Percentiles rank a stretch among this genome's conserved stretches.
phyloP scores from a whole-genome alignment of 2,329 filamentous ascomycete species.

The Monilinia polystroma region DNA sequence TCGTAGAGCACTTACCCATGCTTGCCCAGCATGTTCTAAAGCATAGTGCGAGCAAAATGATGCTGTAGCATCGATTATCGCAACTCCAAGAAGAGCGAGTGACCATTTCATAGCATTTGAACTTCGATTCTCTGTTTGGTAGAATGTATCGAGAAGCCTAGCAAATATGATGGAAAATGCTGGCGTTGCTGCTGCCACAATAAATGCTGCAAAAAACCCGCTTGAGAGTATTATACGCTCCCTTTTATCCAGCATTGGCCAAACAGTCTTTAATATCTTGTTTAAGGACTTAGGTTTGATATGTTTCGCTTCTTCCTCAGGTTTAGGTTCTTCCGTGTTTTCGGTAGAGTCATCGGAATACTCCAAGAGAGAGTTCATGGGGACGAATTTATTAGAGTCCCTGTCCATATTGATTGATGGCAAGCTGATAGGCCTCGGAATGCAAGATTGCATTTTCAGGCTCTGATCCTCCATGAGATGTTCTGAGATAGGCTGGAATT shows the following conservation, averaged over 20 bases:
- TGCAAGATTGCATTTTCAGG: not conserved
- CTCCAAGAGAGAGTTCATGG: not conserved
- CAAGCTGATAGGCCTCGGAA: not conserved
- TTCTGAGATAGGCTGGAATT: not conserved
- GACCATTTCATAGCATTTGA: slow-evolving; percentile 56
- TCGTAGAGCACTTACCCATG: slow-evolving; percentile 74
- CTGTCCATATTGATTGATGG: not conserved
- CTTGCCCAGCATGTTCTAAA: slow-evolving; percentile 68
- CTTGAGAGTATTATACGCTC: slow-evolving; percentile 56
- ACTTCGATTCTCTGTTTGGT: slow-evolving; percentile 43
- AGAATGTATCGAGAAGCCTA: slow-evolving; percentile 69
- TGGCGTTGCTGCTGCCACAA: slow-evolving; percentile 42
- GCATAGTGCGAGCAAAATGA: slow-evolving; percentile 68
- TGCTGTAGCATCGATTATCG: slow-evolving; percentile 62
- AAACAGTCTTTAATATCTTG: slow-evolving; percentile 66
- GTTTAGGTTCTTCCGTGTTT: not conserved
- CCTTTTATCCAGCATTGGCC: slow-evolving; percentile 58
- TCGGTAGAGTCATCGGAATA: slow-evolving; percentile 1
- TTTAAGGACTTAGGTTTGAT: slow-evolving; percentile 43
- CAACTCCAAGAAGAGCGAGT: slow-evolving; percentile 65
- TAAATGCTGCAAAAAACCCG: slow-evolving; percentile 50
- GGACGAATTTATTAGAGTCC: not conserved
- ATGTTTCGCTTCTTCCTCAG: not conserved
- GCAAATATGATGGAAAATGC: slow-evolving; percentile 76
- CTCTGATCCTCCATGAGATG: not conserved